Conservation (phyloP, 306 rosid species). For the Casuarina equisetifolia region DNA sequence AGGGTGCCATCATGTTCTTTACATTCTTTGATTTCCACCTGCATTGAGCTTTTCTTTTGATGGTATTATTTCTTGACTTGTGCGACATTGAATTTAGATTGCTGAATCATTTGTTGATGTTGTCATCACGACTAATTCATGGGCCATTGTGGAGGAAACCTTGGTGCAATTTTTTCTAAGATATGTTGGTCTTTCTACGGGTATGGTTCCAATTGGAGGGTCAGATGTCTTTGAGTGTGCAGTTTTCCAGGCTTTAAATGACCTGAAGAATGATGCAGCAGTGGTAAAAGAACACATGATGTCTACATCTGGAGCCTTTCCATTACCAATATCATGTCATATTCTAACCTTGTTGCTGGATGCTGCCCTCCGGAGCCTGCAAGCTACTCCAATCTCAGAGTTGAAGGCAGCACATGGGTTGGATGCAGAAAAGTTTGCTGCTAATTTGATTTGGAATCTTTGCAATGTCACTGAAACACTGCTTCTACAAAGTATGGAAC, state of each 20-base stretch:
- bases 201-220: constrained; percentile 45
- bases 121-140: constrained; percentile 51
- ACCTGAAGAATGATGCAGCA: constrained; percentile 24
- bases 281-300: constrained; percentile 29
- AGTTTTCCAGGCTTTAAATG: constrained; percentile 22
- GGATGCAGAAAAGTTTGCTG: constrained; percentile 43
- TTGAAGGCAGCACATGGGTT: constrained; percentile 35
- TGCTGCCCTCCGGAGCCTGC: constrained; percentile 45
- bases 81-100: constrained; percentile 48
- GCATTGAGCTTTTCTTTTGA: constrained; percentile 17
- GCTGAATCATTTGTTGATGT: constrained; percentile 54
- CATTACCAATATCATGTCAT: constrained; percentile 61
- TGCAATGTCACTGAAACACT: constrained; percentile 63
- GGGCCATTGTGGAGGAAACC: constrained; percentile 60
- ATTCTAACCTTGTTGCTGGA: constrained; percentile 65
- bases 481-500: constrained; percentile 69
- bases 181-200: constrained; percentile 58
- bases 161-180: constrained; percentile 62
- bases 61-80: constrained; percentile 22
- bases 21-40: constrained; percentile 1
- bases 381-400: constrained; percentile 28
- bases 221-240: constrained; percentile 38
- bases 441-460: constrained; percentile 57
- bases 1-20: constrained; percentile 17
- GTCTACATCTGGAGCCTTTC: constrained; percentile 39